Evolutionary conservation across 2,329 filamentous ascomycete genomes (phyloP).

Genomic region (Arthrobotrys pseudoclavata): DNA sequence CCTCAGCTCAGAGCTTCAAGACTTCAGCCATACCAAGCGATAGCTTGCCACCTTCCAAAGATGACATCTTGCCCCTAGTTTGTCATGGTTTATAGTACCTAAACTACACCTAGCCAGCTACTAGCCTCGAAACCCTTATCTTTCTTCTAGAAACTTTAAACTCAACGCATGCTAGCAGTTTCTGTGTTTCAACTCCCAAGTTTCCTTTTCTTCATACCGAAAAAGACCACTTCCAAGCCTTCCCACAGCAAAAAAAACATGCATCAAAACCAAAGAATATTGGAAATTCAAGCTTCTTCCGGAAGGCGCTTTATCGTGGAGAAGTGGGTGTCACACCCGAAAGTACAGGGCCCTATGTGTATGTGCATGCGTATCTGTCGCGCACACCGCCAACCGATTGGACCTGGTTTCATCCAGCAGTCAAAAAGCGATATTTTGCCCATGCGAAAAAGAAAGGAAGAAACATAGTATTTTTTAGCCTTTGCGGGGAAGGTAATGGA

Average conservation of each 20-base stretch:
- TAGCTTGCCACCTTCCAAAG: constrained; percentile 7
- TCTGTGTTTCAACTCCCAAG: neutral
- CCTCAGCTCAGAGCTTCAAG: neutral
- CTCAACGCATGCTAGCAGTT: constrained; percentile 4
- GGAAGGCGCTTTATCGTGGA: constrained; percentile 33
- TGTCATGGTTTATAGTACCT: neutral
- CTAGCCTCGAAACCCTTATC: neutral
- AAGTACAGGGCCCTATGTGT: neutral
- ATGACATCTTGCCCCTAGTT: neutral
- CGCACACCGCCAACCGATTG: constrained; percentile 39
- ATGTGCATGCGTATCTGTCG: neutral
- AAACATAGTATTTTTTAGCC: neutral
- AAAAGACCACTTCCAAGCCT: constrained; percentile 1
- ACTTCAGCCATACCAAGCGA: neutral
- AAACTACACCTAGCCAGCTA: neutral
- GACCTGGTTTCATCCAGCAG: constrained; percentile 13
- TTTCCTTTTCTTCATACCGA: neutral
- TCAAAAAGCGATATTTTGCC: neutral
- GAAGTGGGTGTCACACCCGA: constrained; percentile 10
- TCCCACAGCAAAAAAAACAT: constrained; percentile 7
- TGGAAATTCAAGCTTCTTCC: constrained; percentile 42
- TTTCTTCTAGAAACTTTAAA: constrained; percentile 7
- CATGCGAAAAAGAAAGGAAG: neutral
- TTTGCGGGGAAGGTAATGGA: constrained; percentile 20
- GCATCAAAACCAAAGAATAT: neutral